A percentile compares a stretch with the other conserved stretches of the same genome.
Conservation (phyloP, 768 basidiomycete species). For the Mrakia gelida region DNA sequence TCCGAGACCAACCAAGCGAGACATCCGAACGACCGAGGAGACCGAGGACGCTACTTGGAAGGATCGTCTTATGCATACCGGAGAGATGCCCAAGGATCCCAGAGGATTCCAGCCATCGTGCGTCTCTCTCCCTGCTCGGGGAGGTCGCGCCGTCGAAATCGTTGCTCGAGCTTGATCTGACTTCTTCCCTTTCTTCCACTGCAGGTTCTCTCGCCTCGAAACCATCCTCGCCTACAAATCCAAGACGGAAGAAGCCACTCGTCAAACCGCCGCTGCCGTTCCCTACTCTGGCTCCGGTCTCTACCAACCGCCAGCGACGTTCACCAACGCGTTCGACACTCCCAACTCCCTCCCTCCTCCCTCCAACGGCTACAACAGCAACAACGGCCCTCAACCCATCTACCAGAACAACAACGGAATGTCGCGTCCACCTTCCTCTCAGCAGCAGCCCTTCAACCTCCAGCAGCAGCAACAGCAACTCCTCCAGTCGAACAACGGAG, state of each 20-base stretch:
- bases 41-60: background rate
- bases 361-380: background rate
- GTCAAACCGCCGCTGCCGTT: background rate
- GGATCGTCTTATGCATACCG: constrained; percentile 13
- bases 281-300: background rate
- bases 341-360: background rate
- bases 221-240: background rate
- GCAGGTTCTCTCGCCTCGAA: background rate
- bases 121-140: background rate
- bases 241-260: background rate
- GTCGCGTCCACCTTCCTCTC: background rate
- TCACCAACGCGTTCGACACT: background rate
- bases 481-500: background rate
- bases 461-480: constrained; percentile 9
- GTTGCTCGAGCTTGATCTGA: background rate
- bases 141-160: background rate
- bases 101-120: constrained; percentile 22
- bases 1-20: background rate
- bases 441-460: background rate
- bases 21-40: constrained; percentile 5
- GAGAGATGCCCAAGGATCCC: constrained; percentile 13
- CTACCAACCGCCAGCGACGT: background rate
- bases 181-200: background rate
- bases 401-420: background rate
- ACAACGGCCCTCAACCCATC: background rate